These are phyloP conservation scores for Odontarrhena argentea DNA, from an alignment of 345 rosid genomes.

Conservation along the genomic window DNA sequence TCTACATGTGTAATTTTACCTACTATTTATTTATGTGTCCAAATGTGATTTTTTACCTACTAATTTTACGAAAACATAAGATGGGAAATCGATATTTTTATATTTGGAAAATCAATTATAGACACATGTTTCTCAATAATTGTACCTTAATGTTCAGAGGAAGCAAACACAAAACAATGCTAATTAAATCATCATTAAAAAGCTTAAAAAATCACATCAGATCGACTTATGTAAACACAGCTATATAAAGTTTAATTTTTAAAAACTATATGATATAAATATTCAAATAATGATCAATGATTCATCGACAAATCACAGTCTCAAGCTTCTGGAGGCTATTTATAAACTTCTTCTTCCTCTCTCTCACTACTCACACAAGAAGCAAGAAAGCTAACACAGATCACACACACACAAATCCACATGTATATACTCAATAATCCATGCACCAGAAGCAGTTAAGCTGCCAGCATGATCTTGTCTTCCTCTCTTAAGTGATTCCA, in stretches of 20 bases:
- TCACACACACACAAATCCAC: constrained; percentile 2
- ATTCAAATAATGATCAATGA: constrained; percentile 29
- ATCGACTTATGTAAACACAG: constrained; percentile 17
- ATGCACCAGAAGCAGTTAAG: constrained; percentile 45
- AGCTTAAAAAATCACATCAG: background rate
- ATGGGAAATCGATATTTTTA: background rate
- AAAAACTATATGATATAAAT: constrained; percentile 8
- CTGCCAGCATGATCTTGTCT: constrained; percentile 49
- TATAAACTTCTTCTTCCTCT: constrained; percentile 20
- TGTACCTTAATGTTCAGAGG: constrained; percentile 9
- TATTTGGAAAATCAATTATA: background rate
- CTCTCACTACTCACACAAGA: constrained; percentile 12
- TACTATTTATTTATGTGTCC: too few relatives aligned
- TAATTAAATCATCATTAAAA: constrained; percentile 12
- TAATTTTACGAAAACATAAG: background rate
- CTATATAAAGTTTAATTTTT: background rate
- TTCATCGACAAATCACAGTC: constrained; percentile 30
- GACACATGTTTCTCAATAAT: constrained; percentile 23
- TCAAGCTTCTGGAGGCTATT: constrained; percentile 12
- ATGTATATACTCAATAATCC: constrained; percentile 1
- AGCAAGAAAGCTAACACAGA: constrained; percentile 17
- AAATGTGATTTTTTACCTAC: too few relatives aligned
- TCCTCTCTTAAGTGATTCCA: constrained; percentile 23
- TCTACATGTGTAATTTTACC: background rate
- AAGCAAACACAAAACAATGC: constrained; percentile 6